Conservation (phyloP, 257 asterid species). For the Oldenlandia corymbosa region DNA sequence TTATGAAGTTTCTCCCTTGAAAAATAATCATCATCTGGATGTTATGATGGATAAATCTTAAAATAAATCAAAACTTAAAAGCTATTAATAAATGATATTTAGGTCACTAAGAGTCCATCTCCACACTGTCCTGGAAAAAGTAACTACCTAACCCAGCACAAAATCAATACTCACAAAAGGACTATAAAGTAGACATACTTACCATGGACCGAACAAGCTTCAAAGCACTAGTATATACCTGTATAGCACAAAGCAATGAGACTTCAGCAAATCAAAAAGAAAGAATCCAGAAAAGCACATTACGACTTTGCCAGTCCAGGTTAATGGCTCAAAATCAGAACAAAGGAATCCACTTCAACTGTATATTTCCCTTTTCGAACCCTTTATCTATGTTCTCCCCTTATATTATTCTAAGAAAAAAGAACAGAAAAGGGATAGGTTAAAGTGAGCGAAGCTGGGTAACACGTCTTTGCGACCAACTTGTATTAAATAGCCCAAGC, state of each 20-base stretch:
- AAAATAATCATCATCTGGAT: background rate
- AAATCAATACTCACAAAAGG: background rate
- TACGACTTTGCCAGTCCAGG: background rate
- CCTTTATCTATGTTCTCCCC: background rate
- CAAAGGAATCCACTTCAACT: background rate
- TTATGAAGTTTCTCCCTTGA: background rate
- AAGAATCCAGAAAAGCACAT: background rate
- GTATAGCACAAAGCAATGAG: constrained; percentile 24
- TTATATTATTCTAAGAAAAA: background rate
- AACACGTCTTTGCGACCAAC: background rate
- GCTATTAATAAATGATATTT: background rate
- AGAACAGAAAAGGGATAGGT: background rate
- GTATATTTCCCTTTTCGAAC: background rate
- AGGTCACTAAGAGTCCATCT: background rate
- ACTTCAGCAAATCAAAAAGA: constrained; percentile 8
- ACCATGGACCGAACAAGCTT: constrained; percentile 99
- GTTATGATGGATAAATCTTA: background rate
- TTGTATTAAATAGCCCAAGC: background rate
- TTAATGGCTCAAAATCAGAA: constrained; percentile 2
- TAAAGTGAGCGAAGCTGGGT: background rate
- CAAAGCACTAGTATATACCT: constrained; percentile 96
- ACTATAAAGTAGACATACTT: constrained; percentile 4
- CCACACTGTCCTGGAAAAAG: background rate
- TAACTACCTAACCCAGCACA: background rate
- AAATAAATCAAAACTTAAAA: background rate